phyloP scores from a whole-genome alignment of 176 grass and related monocot genomes.

The Hyparrhenia diplandra region DNA sequence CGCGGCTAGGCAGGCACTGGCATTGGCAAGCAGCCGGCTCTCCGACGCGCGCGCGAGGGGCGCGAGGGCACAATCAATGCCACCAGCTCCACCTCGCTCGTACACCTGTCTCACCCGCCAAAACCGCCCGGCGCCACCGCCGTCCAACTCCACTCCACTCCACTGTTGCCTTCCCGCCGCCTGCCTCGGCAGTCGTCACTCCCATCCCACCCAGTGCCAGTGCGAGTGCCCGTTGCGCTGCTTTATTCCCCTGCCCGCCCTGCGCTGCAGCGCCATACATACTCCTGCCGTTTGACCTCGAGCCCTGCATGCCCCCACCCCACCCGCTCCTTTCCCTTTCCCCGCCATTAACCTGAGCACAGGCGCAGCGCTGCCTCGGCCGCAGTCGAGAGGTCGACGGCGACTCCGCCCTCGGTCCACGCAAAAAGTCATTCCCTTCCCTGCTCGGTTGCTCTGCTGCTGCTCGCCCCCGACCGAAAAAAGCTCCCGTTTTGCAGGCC shows the following conservation, averaged over 20 bases:
- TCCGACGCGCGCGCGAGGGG: conserved; percentile 1
- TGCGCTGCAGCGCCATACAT: neutral
- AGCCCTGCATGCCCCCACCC: neutral
- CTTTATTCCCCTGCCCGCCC: neutral
- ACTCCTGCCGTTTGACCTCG: neutral
- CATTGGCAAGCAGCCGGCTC: too few species aligned
- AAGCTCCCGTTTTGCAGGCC: conserved; percentile 23
- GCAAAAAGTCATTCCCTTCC: neutral
- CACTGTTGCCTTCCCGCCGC: neutral
- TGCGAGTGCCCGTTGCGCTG: neutral
- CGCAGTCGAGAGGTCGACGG: neutral
- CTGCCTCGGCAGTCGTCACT: neutral
- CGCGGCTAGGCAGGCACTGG: neutral
- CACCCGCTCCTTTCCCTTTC: neutral
- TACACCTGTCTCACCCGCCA: neutral
- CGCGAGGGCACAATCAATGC: conserved; percentile 26
- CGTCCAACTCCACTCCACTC: neutral
- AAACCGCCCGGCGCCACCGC: neutral
- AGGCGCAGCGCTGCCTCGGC: neutral
- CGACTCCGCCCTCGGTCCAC: neutral
- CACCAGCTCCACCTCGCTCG: neutral
- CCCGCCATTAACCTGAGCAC: neutral
- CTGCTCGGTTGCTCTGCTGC: neutral
- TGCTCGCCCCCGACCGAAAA: neutral
- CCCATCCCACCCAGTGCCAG: neutral